Evolutionary conservation across 1,139 yeast species (phyloP), one percentile per base, ranked within the genome.

Genomic region (Sugiyamaella grinbergsii): DNA sequence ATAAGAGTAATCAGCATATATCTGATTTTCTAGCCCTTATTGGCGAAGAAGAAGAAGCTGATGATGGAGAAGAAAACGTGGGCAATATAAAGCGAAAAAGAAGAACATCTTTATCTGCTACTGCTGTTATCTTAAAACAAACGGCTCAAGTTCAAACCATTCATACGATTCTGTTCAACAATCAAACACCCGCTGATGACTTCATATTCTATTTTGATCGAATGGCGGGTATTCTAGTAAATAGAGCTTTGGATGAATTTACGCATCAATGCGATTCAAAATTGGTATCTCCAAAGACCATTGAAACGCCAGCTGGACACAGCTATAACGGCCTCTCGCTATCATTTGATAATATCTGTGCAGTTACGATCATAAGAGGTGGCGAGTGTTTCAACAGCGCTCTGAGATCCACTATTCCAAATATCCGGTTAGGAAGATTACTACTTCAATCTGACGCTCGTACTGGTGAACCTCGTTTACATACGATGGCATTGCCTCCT

Each of bases 381-480:
- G 98, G 98, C 3, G 97, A 90, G 65, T 88, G 96, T 64, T 91
- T 91, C 63, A 83, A 86, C 78, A 77, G 76, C 36, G 83, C 96
- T 0, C 71, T 91, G 47, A 79, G 86, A 55, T 82, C 80, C 58
- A 80, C 93, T 0, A 75, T 89, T 31, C 94, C 96, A 0, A 89
- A 83, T 48, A 81, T 88, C 19, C 77, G 82, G 11, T 75, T 89
- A 41, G 98, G 98, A 1, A 87, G 90, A 63, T 67, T 93, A 37
- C 72, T 93, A 48, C 89, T 93, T 61, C 96, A 91, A 67, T 84
- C 95, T 7, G 96, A 90, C 65, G 76, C 94, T 0, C 71, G 76
- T 34, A 89, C 97, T 0, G 98, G 98, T 5, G 98, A 93, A 67
- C 98, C 98, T 0, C 93, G 86, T 63, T 72, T 93, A 53, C 97